Evolutionary conservation across 176 grass and related monocot species (phyloP).

Genomic region (Bromus sterilis): DNA sequence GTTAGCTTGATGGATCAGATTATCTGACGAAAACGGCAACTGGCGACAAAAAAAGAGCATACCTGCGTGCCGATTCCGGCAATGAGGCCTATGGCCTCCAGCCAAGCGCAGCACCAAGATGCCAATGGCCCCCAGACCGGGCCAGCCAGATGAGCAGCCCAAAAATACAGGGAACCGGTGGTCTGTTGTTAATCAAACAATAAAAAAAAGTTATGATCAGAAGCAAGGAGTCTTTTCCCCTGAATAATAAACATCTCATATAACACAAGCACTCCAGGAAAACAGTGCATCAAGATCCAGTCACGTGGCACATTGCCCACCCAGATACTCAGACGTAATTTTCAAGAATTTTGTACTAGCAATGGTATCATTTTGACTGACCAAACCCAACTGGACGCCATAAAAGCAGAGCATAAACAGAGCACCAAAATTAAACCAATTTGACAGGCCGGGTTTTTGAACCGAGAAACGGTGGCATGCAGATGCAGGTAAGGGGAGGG

Average conservation of each 20-base stretch:
- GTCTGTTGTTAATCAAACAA: slow-evolving; percentile 45
- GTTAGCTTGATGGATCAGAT: background rate
- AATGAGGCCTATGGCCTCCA: slow-evolving; percentile 92
- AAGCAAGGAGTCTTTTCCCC: background rate
- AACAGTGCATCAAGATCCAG: background rate
- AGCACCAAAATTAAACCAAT: background rate
- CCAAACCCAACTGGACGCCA: background rate
- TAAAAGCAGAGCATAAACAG: background rate
- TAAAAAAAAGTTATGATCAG: background rate
- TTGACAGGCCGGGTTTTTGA: background rate
- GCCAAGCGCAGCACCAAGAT: slow-evolving; percentile 98
- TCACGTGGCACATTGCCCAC: too few relatives aligned
- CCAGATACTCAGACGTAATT: background rate
- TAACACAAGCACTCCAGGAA: background rate
- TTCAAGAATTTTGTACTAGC: background rate
- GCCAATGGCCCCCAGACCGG: slow-evolving; percentile 92
- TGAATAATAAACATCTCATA: background rate
- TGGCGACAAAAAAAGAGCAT: background rate
- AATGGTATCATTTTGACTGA: background rate
- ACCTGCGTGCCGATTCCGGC: slow-evolving; percentile 98
- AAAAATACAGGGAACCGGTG: slow-evolving; percentile 93
- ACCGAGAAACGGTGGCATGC: background rate
- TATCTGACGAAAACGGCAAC: background rate
- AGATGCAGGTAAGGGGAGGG: background rate
- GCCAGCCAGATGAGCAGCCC: slow-evolving; percentile 95